Evolutionary conservation across 371 early-diverging fungal species (phyloP).

Genomic region (Mucor saturninus): DNA sequence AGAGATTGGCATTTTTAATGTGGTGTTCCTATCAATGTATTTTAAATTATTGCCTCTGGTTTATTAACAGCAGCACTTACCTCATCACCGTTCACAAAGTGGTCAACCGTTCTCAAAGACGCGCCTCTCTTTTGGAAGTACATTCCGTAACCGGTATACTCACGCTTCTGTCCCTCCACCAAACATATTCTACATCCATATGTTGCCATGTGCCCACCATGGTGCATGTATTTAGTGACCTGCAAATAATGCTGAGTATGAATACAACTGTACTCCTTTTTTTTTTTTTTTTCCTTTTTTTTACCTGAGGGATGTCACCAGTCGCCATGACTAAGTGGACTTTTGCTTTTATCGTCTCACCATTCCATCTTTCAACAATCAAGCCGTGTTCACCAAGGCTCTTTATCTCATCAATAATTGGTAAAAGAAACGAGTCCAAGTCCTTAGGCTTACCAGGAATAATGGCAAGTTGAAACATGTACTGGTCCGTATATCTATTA

Average conservation of each 20-base stretch:
- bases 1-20: no score
- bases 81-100: no score
- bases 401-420: neutral
- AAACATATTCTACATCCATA: no score
- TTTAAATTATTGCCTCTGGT: no score
- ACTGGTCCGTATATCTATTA: slow-evolving; percentile 1
- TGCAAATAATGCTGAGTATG: neutral
- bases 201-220: neutral
- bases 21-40: no score
- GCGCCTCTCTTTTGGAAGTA: no score
- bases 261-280: neutral
- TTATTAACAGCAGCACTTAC: no score
- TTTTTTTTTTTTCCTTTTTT: slow-evolving; percentile 1
- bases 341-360: neutral
- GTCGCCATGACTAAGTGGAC: slow-evolving; percentile 2
- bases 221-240: neutral
- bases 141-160: no score
- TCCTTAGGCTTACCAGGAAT: slow-evolving; percentile 6
- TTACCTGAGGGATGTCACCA: slow-evolving; percentile 3
- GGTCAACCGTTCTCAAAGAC: no score
- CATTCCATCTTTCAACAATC: neutral
- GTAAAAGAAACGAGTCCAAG: slow-evolving; percentile 7
- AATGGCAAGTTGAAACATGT: slow-evolving; percentile 3
- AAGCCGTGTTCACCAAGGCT: neutral
- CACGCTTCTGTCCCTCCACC: no score